These are phyloP conservation scores for Vitis cinerea DNA, from an alignment of 164 flowering plant genomes.

Conservation along the genomic window DNA sequence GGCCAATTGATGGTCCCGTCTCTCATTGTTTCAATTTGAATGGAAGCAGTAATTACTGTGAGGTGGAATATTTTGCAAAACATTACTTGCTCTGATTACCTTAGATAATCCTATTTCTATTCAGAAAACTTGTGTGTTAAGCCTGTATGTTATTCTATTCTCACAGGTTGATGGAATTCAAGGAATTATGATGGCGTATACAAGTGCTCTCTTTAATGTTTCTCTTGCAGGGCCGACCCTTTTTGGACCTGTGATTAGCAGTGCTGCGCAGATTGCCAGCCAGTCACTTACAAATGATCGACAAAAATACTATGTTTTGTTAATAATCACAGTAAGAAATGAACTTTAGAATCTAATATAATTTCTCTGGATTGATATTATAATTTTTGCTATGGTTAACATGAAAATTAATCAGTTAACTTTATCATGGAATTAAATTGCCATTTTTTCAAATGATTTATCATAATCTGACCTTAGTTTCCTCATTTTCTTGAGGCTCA, in stretches of 20 bases:
- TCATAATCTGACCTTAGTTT: no score
- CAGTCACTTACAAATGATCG: slow-evolving; percentile 49
- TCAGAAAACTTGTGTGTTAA: not conserved
- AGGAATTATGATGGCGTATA: slow-evolving; percentile 70
- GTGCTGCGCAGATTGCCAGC: slow-evolving; percentile 55
- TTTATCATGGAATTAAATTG: not conserved
- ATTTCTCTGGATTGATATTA: not conserved
- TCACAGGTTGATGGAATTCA: slow-evolving; percentile 70
- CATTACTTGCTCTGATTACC: not conserved
- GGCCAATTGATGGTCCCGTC: slow-evolving; percentile 80
- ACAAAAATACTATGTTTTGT: slow-evolving; percentile 55
- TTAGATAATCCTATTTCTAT: not conserved
- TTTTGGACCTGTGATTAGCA: slow-evolving; percentile 59
- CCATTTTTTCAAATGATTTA: not conserved
- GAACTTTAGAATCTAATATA: not conserved
- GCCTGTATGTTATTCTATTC: not conserved
- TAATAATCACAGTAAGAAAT: slow-evolving; percentile 65
- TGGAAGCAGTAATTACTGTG: slow-evolving; percentile 62
- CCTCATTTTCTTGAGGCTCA: not conserved
- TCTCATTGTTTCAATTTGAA: slow-evolving; percentile 82
- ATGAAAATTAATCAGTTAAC: not conserved
- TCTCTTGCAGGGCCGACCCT: slow-evolving; percentile 75
- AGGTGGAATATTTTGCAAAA: slow-evolving; percentile 34
- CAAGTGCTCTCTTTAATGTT: slow-evolving; percentile 66
- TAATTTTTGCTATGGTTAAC: not conserved